Base-by-base conservation (phyloP, 2,329 filamentous ascomycete species). In the Seiridium unicorne region DNA sequence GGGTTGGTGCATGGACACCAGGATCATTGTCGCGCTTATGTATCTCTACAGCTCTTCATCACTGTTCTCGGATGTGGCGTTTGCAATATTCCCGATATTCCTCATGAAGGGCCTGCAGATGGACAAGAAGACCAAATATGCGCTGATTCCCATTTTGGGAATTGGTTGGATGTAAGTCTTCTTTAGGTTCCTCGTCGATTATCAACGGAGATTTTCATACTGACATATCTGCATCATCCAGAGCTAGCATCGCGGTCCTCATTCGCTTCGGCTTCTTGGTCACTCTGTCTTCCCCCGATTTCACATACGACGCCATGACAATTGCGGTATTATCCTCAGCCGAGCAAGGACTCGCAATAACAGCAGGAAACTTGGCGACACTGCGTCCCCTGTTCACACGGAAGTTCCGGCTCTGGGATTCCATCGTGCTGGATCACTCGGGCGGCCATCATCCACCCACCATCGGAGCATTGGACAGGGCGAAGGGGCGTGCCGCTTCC, bases 91-190 rank as follows among this genome's bases (percentile, higher is more conserved):
- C 26, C 78, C 78, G 3, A 72, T 80, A n/a, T 78, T 78, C 58
- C 71, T 85, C 4, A 75, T 84, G 4, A 78, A 74, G 73, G 72
- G 75, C 42, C 65, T 83, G 11, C 74, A 82, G 57, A 83, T 84
- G 79, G 77, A 76, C 38, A 59, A 58, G 2, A 73, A 72, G 56
- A 79, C 78, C 0, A 84, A 84, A 65, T 46, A 72, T 8, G 73
- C 80, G 1, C 71, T 84, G 31, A 77, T 74, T 3, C 74, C 72
- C 26, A 77, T 84, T 57, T 65, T 85, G 9, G 77, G 77, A 32
- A 74, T 84, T 66, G 84, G 82, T 18, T 79, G 81, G 62, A 61
- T 74, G 72, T 55, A 44, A 46, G 53, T 55, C 6, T 10, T 35
- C 9, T 44, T 26, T 26, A 26, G 18, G 18, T 26, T 26, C 18